These are phyloP conservation scores for Trichosporon sp. DNA, from an alignment of 1,284 basidiomycete species.

Conservation along the genomic window DNA sequence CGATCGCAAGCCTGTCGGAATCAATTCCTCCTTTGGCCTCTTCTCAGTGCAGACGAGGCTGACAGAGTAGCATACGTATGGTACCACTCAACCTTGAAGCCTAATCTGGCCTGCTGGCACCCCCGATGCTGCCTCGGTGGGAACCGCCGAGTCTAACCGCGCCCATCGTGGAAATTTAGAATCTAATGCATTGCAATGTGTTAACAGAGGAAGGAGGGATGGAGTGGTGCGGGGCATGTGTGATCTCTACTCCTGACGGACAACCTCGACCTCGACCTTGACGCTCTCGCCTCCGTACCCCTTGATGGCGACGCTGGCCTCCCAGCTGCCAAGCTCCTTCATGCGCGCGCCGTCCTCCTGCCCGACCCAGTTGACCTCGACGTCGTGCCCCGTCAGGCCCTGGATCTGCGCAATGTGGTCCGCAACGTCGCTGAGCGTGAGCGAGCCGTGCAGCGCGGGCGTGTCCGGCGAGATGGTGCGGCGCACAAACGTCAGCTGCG, in stretches of 20 bases:
- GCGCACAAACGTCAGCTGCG: constrained; percentile 27
- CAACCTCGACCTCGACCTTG: constrained; percentile 25
- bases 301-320: constrained; percentile 22
- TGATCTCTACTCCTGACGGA: constrained; percentile 13
- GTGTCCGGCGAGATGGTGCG: constrained; percentile 30
- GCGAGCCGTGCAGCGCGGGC: constrained; percentile 36
- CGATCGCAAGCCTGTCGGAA: neutral
- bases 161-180: neutral
- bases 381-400: constrained; percentile 20
- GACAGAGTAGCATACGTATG: neutral
- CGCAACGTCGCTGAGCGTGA: constrained; percentile 36
- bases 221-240: neutral
- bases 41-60: neutral
- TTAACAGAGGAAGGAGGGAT: neutral
- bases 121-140: neutral
- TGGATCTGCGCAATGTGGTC: constrained; percentile 23
- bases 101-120: neutral
- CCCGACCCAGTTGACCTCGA: constrained; percentile 30
- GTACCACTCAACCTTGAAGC: neutral
- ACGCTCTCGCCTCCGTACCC: constrained; percentile 28
- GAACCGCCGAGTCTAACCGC: neutral
- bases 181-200: constrained; percentile 12
- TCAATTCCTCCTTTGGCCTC: neutral
- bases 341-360: constrained; percentile 30
- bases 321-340: constrained; percentile 34